These are phyloP conservation scores for Tuber umbilicatum DNA, from an alignment of 495 filamentous ascomycete species.

Conservation along the genomic window DNA sequence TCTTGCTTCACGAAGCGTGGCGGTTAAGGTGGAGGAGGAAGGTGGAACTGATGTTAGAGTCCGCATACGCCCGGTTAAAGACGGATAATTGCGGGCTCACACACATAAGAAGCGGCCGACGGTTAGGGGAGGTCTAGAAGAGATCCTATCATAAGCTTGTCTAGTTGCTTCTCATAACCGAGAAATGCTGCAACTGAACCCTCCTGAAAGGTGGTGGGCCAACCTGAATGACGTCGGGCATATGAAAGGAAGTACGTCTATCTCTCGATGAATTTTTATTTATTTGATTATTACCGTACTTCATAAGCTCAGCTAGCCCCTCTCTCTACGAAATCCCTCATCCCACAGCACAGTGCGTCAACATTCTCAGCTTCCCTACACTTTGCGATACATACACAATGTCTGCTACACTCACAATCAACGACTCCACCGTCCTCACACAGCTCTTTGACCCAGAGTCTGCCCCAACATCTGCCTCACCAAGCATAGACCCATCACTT, in stretches of 20 bases:
- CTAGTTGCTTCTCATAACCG: too few species aligned
- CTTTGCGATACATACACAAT: background rate
- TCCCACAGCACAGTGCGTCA: background rate
- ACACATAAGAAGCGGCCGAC: background rate
- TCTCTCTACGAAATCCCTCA: background rate
- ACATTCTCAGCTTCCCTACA: background rate
- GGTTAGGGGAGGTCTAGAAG: background rate
- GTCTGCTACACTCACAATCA: slow-evolving; percentile 52
- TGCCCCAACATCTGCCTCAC: slow-evolving; percentile 49
- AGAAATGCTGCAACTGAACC: too few species aligned
- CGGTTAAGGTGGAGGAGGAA: background rate
- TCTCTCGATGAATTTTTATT: too few species aligned
- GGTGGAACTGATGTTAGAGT: background rate
- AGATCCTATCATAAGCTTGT: background rate
- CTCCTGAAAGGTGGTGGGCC: background rate
- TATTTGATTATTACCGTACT: background rate
- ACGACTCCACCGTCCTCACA: slow-evolving; percentile 65
- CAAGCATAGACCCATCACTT: slow-evolving; percentile 53
- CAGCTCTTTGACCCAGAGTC: slow-evolving; percentile 76
- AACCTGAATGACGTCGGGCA: background rate
- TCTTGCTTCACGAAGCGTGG: background rate
- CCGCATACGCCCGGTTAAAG: background rate
- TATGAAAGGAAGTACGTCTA: background rate
- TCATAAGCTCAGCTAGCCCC: background rate
- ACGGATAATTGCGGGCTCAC: background rate